These are phyloP conservation scores for Thelonectria olida DNA, from an alignment of 2,329 filamentous ascomycete species.

Conservation along the genomic window DNA sequence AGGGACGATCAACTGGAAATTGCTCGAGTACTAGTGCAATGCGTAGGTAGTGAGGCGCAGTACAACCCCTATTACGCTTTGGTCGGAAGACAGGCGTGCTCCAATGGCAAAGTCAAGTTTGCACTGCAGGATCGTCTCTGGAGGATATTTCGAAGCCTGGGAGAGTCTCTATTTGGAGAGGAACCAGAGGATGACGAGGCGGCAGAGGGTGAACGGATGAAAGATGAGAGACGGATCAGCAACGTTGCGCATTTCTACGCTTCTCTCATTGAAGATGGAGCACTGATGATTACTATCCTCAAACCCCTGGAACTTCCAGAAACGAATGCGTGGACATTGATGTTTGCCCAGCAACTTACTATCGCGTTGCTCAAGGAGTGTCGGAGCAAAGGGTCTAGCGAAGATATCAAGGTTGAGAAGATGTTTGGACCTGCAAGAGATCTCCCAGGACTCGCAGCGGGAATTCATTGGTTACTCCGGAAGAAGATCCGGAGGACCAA, in stretches of 20 bases:
- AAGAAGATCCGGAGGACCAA: slow-evolving; percentile 76
- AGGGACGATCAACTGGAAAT: slow-evolving; percentile 88
- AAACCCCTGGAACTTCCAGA: slow-evolving; percentile 82
- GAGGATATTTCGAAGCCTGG: slow-evolving; percentile 85
- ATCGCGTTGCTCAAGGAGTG: slow-evolving; percentile 78
- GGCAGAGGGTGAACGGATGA: slow-evolving; percentile 56
- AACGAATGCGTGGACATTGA: slow-evolving; percentile 77
- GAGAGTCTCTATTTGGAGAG: slow-evolving; percentile 79
- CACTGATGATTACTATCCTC: slow-evolving; percentile 58
- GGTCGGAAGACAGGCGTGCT: slow-evolving; percentile 80
- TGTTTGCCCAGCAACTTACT: slow-evolving; percentile 83
- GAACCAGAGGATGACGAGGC: slow-evolving; percentile 66
- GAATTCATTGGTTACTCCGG: slow-evolving; percentile 81
- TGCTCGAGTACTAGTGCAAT: slow-evolving; percentile 86
- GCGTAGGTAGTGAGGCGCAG: slow-evolving; percentile 79
- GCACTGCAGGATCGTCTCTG: slow-evolving; percentile 89
- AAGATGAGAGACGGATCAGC: slow-evolving; percentile 59
- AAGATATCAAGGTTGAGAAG: slow-evolving; percentile 68
- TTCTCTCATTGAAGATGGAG: slow-evolving; percentile 57
- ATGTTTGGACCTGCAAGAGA: slow-evolving; percentile 73
- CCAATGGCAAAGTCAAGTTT: slow-evolving; percentile 78
- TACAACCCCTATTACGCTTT: slow-evolving; percentile 96
- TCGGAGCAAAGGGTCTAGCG: slow-evolving; percentile 53
- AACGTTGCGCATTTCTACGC: slow-evolving; percentile 66
- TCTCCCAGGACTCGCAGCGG: slow-evolving; percentile 74